A percentile compares a stretch with the other conserved stretches of the same genome.
Evolutionary conservation across 2,329 filamentous ascomycete genomes (phyloP).

Genomic region (Ceratocystis ficicola): DNA sequence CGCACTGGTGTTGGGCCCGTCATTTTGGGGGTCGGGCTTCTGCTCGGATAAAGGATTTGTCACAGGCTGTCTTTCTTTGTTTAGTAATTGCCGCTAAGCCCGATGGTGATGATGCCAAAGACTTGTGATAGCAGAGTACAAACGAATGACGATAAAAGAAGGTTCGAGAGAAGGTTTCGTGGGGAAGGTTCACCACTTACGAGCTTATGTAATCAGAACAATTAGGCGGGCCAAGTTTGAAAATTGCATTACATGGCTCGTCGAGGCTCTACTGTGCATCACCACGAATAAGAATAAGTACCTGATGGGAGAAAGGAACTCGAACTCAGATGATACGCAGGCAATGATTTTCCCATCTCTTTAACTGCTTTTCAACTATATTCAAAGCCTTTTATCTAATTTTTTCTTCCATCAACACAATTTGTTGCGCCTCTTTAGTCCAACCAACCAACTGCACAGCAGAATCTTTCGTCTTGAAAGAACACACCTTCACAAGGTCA

Average conservation of each 20-base stretch:
- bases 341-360: no score
- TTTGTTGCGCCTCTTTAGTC: no score
- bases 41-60: not conserved
- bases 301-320: not conserved
- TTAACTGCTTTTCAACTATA: no score
- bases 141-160: not conserved
- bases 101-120: not conserved
- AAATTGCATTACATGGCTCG: not conserved
- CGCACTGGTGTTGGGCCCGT: conserved; percentile 1
- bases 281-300: no score
- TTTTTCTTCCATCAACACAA: no score
- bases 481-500: no score
- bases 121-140: not conserved
- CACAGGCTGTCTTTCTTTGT: not conserved
- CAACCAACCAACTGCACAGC: no score
- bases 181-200: not conserved
- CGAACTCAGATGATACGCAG: not conserved
- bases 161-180: not conserved
- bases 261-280: not conserved
- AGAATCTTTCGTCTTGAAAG: no score
- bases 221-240: not conserved
- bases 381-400: no score
- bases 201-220: conserved; percentile 4
- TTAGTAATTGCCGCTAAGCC: not conserved
- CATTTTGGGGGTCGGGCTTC: not conserved